phyloP scores from a whole-genome alignment of 805 yeast genomes.

The Komagataella pastoris region DNA sequence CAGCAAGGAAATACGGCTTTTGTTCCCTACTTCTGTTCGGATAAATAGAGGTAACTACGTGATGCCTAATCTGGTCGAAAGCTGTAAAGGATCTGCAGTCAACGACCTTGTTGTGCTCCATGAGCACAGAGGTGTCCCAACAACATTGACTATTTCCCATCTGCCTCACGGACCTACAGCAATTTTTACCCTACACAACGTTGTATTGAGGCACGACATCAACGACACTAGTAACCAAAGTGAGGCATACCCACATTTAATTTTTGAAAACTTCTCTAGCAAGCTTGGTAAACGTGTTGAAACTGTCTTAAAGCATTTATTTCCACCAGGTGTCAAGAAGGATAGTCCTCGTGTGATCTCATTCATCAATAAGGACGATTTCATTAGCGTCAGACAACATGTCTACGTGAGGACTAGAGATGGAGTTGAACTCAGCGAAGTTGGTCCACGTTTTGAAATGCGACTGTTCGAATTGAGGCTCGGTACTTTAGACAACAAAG shows the following conservation, averaged over 20 bases:
- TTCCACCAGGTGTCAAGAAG: conserved; percentile 93
- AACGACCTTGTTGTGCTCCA: conserved; percentile 80
- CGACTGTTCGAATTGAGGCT: conserved; percentile 74
- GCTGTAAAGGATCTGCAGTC: conserved; percentile 70
- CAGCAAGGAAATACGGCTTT: conserved; percentile 78
- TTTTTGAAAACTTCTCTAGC: conserved; percentile 80
- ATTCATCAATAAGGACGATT: conserved; percentile 83
- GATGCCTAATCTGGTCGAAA: conserved; percentile 70
- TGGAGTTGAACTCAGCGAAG: conserved; percentile 83
- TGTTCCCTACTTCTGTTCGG: conserved; percentile 83
- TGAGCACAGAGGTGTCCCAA: conserved; percentile 98
- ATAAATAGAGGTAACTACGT: conserved; percentile 89
- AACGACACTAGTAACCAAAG: conserved; percentile 75
- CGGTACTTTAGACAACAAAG: conserved; percentile 89
- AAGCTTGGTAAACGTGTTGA: conserved; percentile 74
- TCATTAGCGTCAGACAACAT: conserved; percentile 89
- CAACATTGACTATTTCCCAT: conserved; percentile 83
- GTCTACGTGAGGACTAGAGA: conserved; percentile 84
- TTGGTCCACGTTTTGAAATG: conserved; percentile 99
- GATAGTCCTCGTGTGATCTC: conserved; percentile 88
- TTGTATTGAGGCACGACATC: conserved; percentile 86
- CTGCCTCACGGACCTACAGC: conserved; percentile 98
- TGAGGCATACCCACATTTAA: conserved; percentile 87
- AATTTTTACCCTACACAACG: conserved; percentile 87
- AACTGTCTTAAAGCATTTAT: conserved; percentile 71